Evolutionary conservation across 495 filamentous ascomycete species (phyloP), one percentile per base, ranked within the genome.

Genomic region (Tuber indicum): DNA sequence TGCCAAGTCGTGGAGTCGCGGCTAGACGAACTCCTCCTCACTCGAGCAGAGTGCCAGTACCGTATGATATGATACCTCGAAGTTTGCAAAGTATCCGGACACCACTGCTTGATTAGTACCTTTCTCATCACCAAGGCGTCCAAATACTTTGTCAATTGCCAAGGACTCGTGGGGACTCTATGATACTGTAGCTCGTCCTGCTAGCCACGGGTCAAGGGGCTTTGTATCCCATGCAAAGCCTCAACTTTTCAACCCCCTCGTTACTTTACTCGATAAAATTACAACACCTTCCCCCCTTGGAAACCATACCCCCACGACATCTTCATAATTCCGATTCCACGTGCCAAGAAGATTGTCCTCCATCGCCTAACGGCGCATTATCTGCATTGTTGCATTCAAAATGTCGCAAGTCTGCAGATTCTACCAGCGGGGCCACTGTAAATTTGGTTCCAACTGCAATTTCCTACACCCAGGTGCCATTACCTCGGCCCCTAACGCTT

Each of bases 401-500:
- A 90, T 90, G 89, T 77, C 82, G 43, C 74, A 80, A 26, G 84
- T 91, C 77, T 92, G 91, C 85, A 85, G 77, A 26, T 91, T 87
- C 82, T 92, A 86, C 78, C 87, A 86, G 76, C 86, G 86, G 82
- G 90, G 89, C 49, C 85, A 86, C 66, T 92, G 91, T 85, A 89
- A 84, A 79, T 91, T 85, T 75, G 91, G 91, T 19, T 72, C 47
- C 72, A 72, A 74, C 45, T 83, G 82, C 52, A 81, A 77, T 76
- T 85, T 71, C 66, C 43, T 77, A 19, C 82, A 83, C n/a, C 82
- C 82, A 7, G 75, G 75, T 9, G 79, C 78, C 45, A 73, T 44
- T 46, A 76, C 75, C 41, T 42, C 46, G 19, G 32, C 44, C 23
- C 44, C 62, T 16, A 81, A 81, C 43, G 39, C 73, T 23, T 75